These are phyloP conservation scores for Sclerotinia borealis DNA, from an alignment of 2,329 filamentous ascomycete species.

Conservation along the genomic window DNA sequence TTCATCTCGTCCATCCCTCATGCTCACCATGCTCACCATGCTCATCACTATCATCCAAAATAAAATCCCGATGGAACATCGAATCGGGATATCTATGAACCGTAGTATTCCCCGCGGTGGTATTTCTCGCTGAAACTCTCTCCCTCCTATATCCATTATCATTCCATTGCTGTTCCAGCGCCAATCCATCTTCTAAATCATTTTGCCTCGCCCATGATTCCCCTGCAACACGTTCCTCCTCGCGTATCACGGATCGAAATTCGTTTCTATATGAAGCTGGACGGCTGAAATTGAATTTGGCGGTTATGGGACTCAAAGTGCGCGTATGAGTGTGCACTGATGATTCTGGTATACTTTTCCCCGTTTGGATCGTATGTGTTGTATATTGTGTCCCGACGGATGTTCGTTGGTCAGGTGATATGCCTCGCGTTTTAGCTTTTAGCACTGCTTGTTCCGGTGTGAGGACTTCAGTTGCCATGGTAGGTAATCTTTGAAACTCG, in stretches of 20 bases:
- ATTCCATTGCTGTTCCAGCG: background rate
- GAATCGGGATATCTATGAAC: background rate
- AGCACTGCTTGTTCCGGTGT: background rate
- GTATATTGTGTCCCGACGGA: background rate
- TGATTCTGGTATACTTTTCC: background rate
- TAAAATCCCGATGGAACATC: background rate
- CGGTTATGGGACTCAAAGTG: background rate
- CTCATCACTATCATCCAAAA: conserved; percentile 9
- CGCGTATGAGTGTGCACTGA: background rate
- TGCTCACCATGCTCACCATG: conserved; percentile 1
- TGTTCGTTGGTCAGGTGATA: background rate
- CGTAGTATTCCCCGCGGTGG: background rate
- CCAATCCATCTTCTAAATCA: conserved; percentile 5
- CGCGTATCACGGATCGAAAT: background rate
- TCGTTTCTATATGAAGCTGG: background rate
- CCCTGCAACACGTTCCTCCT: background rate
- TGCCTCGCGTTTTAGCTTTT: conserved; percentile 2
- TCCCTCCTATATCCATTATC: background rate
- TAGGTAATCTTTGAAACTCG: conserved; percentile 9
- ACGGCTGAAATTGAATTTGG: background rate
- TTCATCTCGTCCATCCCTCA: background rate
- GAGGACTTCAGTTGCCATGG: background rate
- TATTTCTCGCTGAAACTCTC: background rate
- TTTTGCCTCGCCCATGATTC: conserved; percentile 5
- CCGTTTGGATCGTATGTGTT: background rate